These are phyloP conservation scores for sorghum (Sorghum bicolor) DNA, from an alignment of 176 grass and related monocot genomes.

Conservation along the genomic window DNA sequence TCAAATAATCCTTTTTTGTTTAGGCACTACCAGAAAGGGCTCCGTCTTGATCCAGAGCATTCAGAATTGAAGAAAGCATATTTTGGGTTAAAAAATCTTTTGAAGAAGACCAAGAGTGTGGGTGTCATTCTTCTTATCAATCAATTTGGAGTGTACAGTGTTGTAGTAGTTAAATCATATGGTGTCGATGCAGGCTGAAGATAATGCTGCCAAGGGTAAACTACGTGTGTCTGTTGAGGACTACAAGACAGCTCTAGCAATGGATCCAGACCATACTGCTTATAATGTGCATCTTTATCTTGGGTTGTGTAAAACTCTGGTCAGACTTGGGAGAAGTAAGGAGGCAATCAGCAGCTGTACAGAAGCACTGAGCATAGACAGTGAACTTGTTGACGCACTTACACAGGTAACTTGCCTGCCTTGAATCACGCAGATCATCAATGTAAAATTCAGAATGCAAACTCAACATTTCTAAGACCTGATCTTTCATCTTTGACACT, in stretches of 20 bases:
- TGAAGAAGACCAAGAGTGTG: slow-evolving; percentile 93
- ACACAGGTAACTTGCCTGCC: slow-evolving; percentile 61
- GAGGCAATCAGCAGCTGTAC: slow-evolving; percentile 81
- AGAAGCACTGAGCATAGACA: slow-evolving; percentile 78
- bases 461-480: not conserved
- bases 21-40: slow-evolving; percentile 94
- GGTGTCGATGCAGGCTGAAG: slow-evolving; percentile 63
- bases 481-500: not conserved
- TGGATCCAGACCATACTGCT: slow-evolving; percentile 74
- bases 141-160: not conserved
- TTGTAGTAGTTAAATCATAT: slow-evolving; percentile 7
- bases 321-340: slow-evolving; percentile 98
- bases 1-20: slow-evolving; percentile 15
- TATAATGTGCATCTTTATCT: slow-evolving; percentile 88
- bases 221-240: slow-evolving; percentile 81
- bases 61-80: slow-evolving; percentile 95
- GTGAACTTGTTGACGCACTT: slow-evolving; percentile 86
- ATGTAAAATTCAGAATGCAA: not conserved
- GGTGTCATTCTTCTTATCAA: slow-evolving; percentile 23
- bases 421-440: not conserved
- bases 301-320: slow-evolving; percentile 87
- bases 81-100: slow-evolving; percentile 93
- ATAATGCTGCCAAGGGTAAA: slow-evolving; percentile 90
- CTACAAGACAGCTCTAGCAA: slow-evolving; percentile 85
- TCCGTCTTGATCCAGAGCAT: slow-evolving; percentile 92